Conservation (phyloP, 1,284 basidiomycete genomes). For the Tausonia pullulans region DNA sequence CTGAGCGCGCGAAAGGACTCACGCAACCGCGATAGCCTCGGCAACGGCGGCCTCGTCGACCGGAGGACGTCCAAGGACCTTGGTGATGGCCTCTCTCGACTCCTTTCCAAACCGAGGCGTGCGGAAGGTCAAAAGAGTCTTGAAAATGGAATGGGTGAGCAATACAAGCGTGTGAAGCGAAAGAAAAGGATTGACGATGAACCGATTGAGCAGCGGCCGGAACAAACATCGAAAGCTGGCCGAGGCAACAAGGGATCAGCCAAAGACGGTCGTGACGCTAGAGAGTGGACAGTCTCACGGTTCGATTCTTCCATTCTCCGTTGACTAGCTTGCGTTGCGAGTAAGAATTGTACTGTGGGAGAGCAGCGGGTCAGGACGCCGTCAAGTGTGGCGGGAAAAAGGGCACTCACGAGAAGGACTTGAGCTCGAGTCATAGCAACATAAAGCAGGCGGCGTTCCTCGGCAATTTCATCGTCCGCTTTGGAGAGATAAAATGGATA, state of each 20-base stretch:
- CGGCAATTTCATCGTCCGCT: slow-evolving; percentile 54
- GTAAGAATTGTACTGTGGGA: neutral
- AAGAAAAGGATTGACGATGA: neutral
- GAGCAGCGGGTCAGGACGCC: neutral
- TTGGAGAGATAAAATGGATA: slow-evolving; percentile 63
- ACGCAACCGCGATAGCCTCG: slow-evolving; percentile 1
- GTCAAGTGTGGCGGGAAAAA: neutral
- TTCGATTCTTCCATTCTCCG: slow-evolving; percentile 29
- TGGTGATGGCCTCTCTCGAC: neutral
- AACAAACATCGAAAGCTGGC: neutral
- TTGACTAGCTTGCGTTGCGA: slow-evolving; percentile 28
- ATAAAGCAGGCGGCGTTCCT: slow-evolving; percentile 76
- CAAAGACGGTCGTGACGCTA: too few relatives aligned
- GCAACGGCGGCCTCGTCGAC: neutral
- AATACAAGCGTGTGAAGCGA: neutral
- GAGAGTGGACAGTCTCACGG: slow-evolving; percentile 20
- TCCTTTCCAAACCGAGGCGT: neutral
- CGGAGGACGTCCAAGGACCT: neutral
- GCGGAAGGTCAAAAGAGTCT: too few relatives aligned
- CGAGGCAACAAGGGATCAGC: neutral
- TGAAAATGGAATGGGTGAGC: too few relatives aligned
- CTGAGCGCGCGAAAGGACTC: neutral
- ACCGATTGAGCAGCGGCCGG: neutral
- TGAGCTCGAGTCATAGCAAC: slow-evolving; percentile 86
- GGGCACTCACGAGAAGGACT: slow-evolving; percentile 42